Percentiles rank a stretch among this genome's conserved stretches.
These are phyloP conservation scores for Suillus tomentosus DNA, from an alignment of 768 basidiomycete genomes.

Conservation along the genomic window DNA sequence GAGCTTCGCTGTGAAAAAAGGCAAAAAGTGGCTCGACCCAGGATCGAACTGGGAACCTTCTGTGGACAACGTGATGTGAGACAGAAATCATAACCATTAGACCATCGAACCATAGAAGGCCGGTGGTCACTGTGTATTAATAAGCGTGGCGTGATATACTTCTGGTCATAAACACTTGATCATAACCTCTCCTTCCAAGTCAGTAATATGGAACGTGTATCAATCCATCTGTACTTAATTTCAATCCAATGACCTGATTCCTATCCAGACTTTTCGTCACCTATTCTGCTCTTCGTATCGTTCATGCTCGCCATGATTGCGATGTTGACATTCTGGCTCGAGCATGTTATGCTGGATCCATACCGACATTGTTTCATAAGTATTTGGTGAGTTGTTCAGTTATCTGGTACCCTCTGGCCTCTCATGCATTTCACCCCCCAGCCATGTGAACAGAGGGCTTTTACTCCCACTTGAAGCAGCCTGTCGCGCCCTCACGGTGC, in stretches of 20 bases:
- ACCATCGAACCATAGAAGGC: conserved; percentile 30
- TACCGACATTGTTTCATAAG: neutral
- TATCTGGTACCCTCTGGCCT: too few relatives aligned
- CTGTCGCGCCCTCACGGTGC: neutral
- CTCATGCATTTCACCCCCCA: neutral
- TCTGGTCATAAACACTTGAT: too few relatives aligned
- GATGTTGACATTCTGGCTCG: neutral
- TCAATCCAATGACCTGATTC: too few relatives aligned
- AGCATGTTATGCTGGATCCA: neutral
- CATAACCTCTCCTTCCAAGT: too few relatives aligned
- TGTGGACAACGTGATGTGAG: conserved; percentile 30
- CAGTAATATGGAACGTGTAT: too few relatives aligned
- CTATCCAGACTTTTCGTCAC: neutral
- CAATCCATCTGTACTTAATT: too few relatives aligned
- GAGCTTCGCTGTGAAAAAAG: neutral
- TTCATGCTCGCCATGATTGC: neutral
- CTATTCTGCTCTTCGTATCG: neutral
- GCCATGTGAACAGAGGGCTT: neutral
- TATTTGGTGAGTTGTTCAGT: neutral
- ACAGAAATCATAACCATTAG: conserved; percentile 42
- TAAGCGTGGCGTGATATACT: too few relatives aligned
- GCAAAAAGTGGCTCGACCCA: conserved; percentile 34
- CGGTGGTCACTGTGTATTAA: too few relatives aligned
- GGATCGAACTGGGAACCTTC: conserved; percentile 41
- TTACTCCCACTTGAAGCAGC: neutral